A percentile compares a stretch with the other conserved stretches of the same genome.
These are phyloP conservation scores for Phytophthora aleatoria DNA, from an alignment of 352 stramenopile genomes.

Conservation along the genomic window DNA sequence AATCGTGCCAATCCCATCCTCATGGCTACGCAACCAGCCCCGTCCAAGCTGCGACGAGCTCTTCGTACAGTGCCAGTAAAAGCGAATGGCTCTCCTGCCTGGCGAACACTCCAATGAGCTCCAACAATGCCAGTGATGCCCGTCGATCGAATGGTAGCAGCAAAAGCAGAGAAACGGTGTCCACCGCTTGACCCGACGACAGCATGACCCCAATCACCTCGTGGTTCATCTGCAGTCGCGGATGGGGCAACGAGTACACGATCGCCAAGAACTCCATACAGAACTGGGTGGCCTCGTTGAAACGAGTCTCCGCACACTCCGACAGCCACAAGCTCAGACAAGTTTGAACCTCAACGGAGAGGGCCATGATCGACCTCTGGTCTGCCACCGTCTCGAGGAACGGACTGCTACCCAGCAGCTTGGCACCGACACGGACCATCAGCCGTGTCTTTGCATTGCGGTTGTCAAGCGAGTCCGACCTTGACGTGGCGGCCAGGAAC, in stretches of 20 bases:
- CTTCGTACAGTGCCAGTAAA: slow-evolving; percentile 11
- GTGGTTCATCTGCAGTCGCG: slow-evolving; percentile 2
- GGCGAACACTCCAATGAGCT: slow-evolving; percentile 10
- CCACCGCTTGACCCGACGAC: slow-evolving; percentile 1
- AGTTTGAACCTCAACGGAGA: slow-evolving; percentile 10
- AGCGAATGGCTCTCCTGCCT: slow-evolving; percentile 17
- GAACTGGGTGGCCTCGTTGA: slow-evolving; percentile 4
- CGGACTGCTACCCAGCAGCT: slow-evolving; percentile 2
- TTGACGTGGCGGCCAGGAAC: slow-evolving; percentile 11
- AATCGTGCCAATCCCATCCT: no score
- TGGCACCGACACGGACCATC: slow-evolving; percentile 12
- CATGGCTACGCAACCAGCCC: no score
- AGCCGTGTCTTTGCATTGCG: slow-evolving; percentile 15
- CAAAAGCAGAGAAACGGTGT: slow-evolving; percentile 6
- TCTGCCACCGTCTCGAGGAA: background rate
- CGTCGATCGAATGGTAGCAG: slow-evolving; percentile 14
- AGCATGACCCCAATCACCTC: slow-evolving; percentile 12
- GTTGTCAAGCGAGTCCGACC: background rate
- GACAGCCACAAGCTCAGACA: slow-evolving; percentile 14
- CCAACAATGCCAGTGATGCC: background rate
- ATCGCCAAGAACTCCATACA: slow-evolving; percentile 12
- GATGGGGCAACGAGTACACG: slow-evolving; percentile 5
- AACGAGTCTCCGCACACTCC: slow-evolving; percentile 3
- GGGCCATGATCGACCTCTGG: background rate
- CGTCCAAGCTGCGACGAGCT: background rate